Evolutionary conservation across 2,329 filamentous ascomycete species (phyloP).

Genomic region (Harringtonia aguacate): DNA sequence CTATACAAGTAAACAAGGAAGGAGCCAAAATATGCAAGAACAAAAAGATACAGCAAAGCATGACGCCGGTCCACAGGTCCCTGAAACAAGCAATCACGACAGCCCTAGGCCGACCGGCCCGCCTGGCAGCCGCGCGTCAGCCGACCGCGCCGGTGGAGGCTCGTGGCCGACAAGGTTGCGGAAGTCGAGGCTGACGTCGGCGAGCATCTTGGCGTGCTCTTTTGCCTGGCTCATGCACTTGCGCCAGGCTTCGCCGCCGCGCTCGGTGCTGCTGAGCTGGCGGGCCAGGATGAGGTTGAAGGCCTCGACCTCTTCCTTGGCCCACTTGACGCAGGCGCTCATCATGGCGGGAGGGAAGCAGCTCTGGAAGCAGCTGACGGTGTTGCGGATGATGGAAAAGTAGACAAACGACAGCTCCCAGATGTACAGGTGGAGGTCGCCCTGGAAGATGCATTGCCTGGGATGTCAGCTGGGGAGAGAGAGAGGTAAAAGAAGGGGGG

Average conservation of each 20-base stretch:
- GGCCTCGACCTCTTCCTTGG: conserved; percentile 85
- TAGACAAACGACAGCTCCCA: conserved; percentile 94
- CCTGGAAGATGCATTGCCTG: conserved; percentile 91
- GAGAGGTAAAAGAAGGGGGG: neutral
- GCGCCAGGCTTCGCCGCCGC: conserved; percentile 64
- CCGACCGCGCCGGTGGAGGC: conserved; percentile 16
- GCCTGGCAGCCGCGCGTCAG: conserved; percentile 10
- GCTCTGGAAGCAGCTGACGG: conserved; percentile 74
- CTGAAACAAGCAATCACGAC: conserved; percentile 16
- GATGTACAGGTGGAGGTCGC: conserved; percentile 84
- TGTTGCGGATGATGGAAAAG: conserved; percentile 90
- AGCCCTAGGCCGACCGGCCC: conserved; percentile 32
- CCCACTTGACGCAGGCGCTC: conserved; percentile 95
- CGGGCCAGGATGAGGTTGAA: conserved; percentile 77
- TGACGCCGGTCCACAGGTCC: too few relatives aligned
- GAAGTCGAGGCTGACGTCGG: conserved; percentile 85
- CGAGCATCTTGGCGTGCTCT: conserved; percentile 68
- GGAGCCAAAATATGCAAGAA: too few relatives aligned
- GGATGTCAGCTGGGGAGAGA: conserved; percentile 9
- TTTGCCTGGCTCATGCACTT: conserved; percentile 75
- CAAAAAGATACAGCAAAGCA: too few relatives aligned
- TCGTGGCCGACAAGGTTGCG: conserved; percentile 64
- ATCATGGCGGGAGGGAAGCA: conserved; percentile 83
- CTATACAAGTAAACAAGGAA: too few relatives aligned
- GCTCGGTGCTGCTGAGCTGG: conserved; percentile 79